Evolutionary conservation across 306 rosid species (phyloP), one percentile per base, ranked within the genome.

Genomic region (Biancaea sappan): DNA sequence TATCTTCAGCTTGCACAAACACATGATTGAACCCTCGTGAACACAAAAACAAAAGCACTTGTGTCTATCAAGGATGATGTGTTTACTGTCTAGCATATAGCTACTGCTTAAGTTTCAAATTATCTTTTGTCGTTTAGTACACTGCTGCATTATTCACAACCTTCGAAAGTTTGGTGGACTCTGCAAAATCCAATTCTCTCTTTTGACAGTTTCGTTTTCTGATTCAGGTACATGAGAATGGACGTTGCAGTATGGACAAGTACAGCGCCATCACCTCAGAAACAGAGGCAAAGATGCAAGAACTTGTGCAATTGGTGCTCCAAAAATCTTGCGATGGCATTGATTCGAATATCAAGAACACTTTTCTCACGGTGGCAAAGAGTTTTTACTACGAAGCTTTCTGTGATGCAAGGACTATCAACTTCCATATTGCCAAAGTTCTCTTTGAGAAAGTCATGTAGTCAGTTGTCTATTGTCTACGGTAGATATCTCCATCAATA

Each of bases 251-350:
- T 60, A 68, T 15, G 18, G 47, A 74, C 15, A 63, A 43, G 4
- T 38, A 52, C 37, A 35, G 16, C 72, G 38, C 9, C 46, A 81
- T 31, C 15, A 76, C 21, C 38, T 16, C 53, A 18, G 94, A 82
- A 75, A 82, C 58, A 76, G 98, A 92, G 62, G 84, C 85, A 44
- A 81, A 87, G 72, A 90, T 95, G 94, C 90, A 89, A 77, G 90
- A 87, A 64, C 90, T 95, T 3, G 81, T 66, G 63, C 78, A 87
- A 66, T 18, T 89, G 84, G 97, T 89, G 80, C 79, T 88, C 31
- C 81, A 82, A 73, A 83, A 83, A 8, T 77, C 85, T 46, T 66
- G 86, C 2, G 72, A 8, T 57, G 88, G 10, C 51, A 60, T 83
- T 10, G 86, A 87, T 66, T 86, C 86, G 24, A 77, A 74, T 1